Percentiles rank a stretch among this genome's conserved stretches.
These are phyloP conservation scores for Rhynchospora tenuis DNA, from an alignment of 176 grass and related monocot species.

Conservation along the genomic window DNA sequence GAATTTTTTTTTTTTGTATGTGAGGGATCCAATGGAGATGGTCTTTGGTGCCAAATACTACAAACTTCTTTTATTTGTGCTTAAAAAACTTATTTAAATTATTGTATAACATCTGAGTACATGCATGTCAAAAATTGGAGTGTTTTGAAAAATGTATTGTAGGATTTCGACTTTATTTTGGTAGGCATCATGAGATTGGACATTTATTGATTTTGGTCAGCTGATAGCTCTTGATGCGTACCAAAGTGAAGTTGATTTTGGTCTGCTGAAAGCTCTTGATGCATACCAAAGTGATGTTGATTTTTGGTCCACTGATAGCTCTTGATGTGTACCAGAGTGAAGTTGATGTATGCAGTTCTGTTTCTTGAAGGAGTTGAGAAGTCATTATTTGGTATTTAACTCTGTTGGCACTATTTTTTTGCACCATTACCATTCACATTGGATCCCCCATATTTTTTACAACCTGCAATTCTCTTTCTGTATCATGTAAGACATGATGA, in stretches of 20 bases:
- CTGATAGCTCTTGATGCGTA: background rate
- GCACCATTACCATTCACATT: background rate
- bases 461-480: background rate
- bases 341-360: background rate
- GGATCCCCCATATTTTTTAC: background rate
- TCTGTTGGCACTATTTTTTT: background rate
- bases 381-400: background rate
- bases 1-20: background rate
- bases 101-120: background rate
- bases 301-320: too few species aligned
- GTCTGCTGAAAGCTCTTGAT: too few species aligned
- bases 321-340: too few species aligned
- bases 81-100: background rate
- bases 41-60: background rate
- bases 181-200: background rate
- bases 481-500: background rate
- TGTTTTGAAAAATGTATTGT: too few species aligned
- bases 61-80: background rate
- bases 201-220: background rate
- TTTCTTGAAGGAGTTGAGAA: background rate
- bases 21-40: background rate
- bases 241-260: slow-evolving; percentile 2
- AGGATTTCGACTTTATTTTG: background rate
- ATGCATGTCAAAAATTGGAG: background rate
- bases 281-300: too few species aligned